Conservation (phyloP, 257 asterid genomes). For the Lantana camara region DNA sequence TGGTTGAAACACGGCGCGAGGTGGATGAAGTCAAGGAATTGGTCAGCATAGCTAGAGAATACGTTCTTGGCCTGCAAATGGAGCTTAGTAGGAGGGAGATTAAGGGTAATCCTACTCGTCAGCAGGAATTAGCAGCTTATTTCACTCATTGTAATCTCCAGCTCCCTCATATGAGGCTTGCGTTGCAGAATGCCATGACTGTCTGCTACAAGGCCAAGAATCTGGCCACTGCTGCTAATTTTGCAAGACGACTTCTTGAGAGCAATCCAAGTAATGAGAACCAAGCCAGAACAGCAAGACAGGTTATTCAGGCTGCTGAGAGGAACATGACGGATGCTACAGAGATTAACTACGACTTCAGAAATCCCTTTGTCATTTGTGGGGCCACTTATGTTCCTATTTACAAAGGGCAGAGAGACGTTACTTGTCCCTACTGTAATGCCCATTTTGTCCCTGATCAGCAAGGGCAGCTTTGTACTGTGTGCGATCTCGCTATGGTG, state of each 20-base stretch:
- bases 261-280: slow-evolving; percentile 67
- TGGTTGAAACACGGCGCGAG: slow-evolving; percentile 77
- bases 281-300: slow-evolving; percentile 65
- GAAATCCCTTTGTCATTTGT: slow-evolving; percentile 87
- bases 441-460: slow-evolving; percentile 65
- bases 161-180: slow-evolving; percentile 77
- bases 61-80: slow-evolving; percentile 73
- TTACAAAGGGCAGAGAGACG: slow-evolving; percentile 82
- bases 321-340: slow-evolving; percentile 69
- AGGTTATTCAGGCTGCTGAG: slow-evolving; percentile 75
- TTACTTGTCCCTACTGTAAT: slow-evolving; percentile 74
- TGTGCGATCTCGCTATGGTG: slow-evolving; percentile 71
- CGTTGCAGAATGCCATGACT: slow-evolving; percentile 63
- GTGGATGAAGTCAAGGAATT: slow-evolving; percentile 89
- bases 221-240: slow-evolving; percentile 71
- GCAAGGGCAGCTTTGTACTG: slow-evolving; percentile 69
- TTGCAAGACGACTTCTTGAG: slow-evolving; percentile 79
- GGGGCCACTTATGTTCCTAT: slow-evolving; percentile 87
- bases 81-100: slow-evolving; percentile 82
- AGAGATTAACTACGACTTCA: slow-evolving; percentile 74
- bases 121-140: slow-evolving; percentile 91
- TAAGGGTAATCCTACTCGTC: slow-evolving; percentile 69
- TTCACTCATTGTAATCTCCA: slow-evolving; percentile 86
- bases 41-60: slow-evolving; percentile 65
- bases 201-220: slow-evolving; percentile 63